A percentile compares a stretch with the other conserved stretches of the same genome.
Evolutionary conservation across 495 filamentous ascomycete genomes (phyloP).

Genomic region (Xylaria scruposa): DNA sequence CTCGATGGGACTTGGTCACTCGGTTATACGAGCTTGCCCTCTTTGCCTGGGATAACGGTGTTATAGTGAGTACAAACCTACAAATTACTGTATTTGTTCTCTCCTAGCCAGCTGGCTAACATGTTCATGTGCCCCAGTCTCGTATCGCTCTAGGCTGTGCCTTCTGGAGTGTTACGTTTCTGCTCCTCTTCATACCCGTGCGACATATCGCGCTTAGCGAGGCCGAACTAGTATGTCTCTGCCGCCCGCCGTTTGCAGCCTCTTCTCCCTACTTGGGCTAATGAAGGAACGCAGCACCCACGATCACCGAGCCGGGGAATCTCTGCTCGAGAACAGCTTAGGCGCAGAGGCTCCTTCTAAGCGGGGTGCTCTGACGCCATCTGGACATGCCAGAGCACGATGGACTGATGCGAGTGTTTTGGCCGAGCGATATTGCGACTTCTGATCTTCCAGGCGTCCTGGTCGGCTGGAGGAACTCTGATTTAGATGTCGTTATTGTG

Average conservation of each 20-base stretch:
- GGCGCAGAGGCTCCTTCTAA: conserved; percentile 93
- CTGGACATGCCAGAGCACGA: conserved; percentile 87
- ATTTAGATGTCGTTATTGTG: conserved; percentile 86
- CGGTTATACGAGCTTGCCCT: conserved; percentile 93
- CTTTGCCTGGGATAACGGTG: conserved; percentile 98
- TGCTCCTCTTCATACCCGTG: conserved; percentile 55
- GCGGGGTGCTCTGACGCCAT: conserved; percentile 37
- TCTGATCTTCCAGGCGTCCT: conserved; percentile 79
- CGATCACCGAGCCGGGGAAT: conserved; percentile 81
- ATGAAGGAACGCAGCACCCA: conserved; percentile 70
- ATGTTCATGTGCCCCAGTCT: conserved; percentile 38
- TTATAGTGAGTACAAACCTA: conserved; percentile 72
- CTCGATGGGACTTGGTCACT: conserved; percentile 96
- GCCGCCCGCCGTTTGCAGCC: conserved; percentile 20
- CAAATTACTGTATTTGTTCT: conserved; percentile 9
- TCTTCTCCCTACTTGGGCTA: conserved; percentile 17
- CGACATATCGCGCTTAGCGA: conserved; percentile 54
- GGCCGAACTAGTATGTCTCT: conserved; percentile 47
- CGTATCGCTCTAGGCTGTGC: conserved; percentile 53
- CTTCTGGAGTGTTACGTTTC: conserved; percentile 49
- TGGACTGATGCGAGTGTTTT: conserved; percentile 97
- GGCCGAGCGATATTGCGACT: conserved; percentile 85
- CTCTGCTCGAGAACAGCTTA: conserved; percentile 93
- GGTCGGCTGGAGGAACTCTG: conserved; percentile 95
- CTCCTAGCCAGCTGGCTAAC: conserved; percentile 1